Base-by-base conservation (phyloP, 108 stramenopile species). In the Nannochloropsis oceanica region DNA sequence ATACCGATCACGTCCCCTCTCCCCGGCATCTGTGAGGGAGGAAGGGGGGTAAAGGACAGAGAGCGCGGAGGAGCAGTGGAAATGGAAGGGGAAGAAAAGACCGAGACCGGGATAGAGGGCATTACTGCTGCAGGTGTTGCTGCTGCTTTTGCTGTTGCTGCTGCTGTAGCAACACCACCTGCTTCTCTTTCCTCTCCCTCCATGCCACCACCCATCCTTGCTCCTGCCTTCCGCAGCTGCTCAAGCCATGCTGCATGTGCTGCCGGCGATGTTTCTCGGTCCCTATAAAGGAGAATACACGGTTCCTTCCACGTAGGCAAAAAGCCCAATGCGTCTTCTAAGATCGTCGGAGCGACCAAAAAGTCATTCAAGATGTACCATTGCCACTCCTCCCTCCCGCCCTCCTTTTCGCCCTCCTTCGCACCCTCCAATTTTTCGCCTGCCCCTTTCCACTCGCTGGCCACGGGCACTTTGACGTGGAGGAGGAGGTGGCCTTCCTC, bases 1-100 rank as follows among this genome's bases (percentile, higher is more conserved):
- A 91, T 79, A 2, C 89, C 89, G 8, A 91, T 87, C 81, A 86
- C 44, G 44, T 85, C 85, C 13, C 89, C 89, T 50, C 42, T 59
- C 0, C 85, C 84, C 11, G 89, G 89, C 42, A 89, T 83, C 43
- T 44, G 43, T 11, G 86, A 85, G 12, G 88, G 85, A n/a, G 84
- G 27, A 27, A 59, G 43, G 79, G 43, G 84, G 26, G 25, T 11
- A 24, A 27, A 24, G 8, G 84, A 10, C 12, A 27, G 22, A 27
- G 83, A 26, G 22, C 24, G 27, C 0, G 25, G n/a, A 46, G 22
- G 44, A 73, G 82, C 86, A 79, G 82, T 83, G 26, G 86, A 79
- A 2, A 83, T 25, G 42, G 86, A 79, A 1, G 82, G 44, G 43
- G 82, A 82, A 82, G 82, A 59, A 79, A 86, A 86, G 25, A 86